Evolutionary conservation across 768 basidiomycete species (phyloP).

Genomic region (Trametes meyenii): DNA sequence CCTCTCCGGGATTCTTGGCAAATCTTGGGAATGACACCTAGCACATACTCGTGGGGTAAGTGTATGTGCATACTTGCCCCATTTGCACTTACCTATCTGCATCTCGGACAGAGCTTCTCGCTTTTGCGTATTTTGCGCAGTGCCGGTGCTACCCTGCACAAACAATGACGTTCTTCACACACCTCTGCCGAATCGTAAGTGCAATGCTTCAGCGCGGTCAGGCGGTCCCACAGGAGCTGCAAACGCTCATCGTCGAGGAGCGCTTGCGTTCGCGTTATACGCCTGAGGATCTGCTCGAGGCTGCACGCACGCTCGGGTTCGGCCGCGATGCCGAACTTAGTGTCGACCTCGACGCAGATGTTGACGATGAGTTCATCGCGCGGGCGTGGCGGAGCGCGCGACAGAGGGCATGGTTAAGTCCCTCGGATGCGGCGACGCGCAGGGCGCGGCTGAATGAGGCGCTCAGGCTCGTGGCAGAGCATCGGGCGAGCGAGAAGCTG

Average conservation of each 20-base stretch:
- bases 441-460: conserved; percentile 66
- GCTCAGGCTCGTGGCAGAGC: conserved; percentile 68
- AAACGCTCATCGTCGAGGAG: conserved; percentile 63
- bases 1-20: conserved; percentile 45
- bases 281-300: conserved; percentile 51
- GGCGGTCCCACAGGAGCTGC: conserved; percentile 49
- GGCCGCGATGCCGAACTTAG: conserved; percentile 58
- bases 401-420: conserved; percentile 56
- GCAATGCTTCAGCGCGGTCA: conserved; percentile 53
- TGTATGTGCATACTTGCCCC: not conserved
- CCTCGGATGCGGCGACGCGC: conserved; percentile 45
- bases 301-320: conserved; percentile 63
- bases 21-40: conserved; percentile 66
- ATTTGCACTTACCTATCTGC: conserved; percentile 11
- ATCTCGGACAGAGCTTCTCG: conserved; percentile 57
- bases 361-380: conserved; percentile 69
- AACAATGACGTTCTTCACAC: conserved; percentile 66
- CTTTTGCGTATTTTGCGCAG: conserved; percentile 81
- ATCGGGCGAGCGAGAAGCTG: conserved; percentile 53
- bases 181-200: conserved; percentile 54
- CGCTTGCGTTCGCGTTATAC: conserved; percentile 67
- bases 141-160: conserved; percentile 75
- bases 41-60: conserved; percentile 66
- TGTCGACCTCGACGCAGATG: conserved; percentile 72
- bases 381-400: conserved; percentile 68